These are phyloP conservation scores for Pezicula rhizophila DNA, from an alignment of 2,329 filamentous ascomycete genomes.

Conservation along the genomic window DNA sequence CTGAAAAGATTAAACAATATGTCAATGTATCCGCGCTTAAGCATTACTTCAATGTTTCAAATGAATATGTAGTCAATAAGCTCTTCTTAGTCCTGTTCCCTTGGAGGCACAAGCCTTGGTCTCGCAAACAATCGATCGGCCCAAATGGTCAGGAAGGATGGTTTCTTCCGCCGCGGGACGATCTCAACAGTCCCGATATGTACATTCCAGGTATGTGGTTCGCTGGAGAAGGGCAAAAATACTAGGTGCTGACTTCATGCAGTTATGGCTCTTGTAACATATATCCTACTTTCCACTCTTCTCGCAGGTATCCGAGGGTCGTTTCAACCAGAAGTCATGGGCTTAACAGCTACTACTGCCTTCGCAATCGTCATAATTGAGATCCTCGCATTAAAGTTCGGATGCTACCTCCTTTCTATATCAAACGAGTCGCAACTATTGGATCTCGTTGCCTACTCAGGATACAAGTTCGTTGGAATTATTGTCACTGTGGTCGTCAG, in stretches of 20 bases:
- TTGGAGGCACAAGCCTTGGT: slow-evolving; percentile 97
- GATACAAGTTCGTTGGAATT: slow-evolving; percentile 97
- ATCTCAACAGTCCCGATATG: slow-evolving; percentile 98
- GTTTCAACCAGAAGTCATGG: slow-evolving; percentile 90
- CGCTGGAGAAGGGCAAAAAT: slow-evolving; percentile 48
- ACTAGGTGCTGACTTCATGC: slow-evolving; percentile 9
- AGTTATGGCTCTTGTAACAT: slow-evolving; percentile 95
- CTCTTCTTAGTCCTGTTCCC: slow-evolving; percentile 90
- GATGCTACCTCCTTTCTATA: slow-evolving; percentile 89
- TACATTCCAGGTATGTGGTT: slow-evolving; percentile 70
- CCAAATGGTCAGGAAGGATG: slow-evolving; percentile 64
- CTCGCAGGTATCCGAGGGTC: slow-evolving; percentile 83
- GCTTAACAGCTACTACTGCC: slow-evolving; percentile 79
- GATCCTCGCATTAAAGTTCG: slow-evolving; percentile 83
- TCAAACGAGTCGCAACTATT: slow-evolving; percentile 90
- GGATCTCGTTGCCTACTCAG: slow-evolving; percentile 90
- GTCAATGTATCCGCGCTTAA: slow-evolving; percentile 91
- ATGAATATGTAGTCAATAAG: slow-evolving; percentile 93
- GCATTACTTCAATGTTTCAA: slow-evolving; percentile 99
- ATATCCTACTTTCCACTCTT: slow-evolving; percentile 88
- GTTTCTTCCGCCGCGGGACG: slow-evolving; percentile 88
- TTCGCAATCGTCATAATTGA: slow-evolving; percentile 80
- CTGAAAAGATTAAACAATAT: slow-evolving; percentile 65
- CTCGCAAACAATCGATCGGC: slow-evolving; percentile 73
- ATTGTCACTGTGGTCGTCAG: slow-evolving; percentile 80